A percentile compares a stretch with the other conserved stretches of the same genome.
Evolutionary conservation across 805 yeast species (phyloP).

Genomic region (Candida krabiensis): DNA sequence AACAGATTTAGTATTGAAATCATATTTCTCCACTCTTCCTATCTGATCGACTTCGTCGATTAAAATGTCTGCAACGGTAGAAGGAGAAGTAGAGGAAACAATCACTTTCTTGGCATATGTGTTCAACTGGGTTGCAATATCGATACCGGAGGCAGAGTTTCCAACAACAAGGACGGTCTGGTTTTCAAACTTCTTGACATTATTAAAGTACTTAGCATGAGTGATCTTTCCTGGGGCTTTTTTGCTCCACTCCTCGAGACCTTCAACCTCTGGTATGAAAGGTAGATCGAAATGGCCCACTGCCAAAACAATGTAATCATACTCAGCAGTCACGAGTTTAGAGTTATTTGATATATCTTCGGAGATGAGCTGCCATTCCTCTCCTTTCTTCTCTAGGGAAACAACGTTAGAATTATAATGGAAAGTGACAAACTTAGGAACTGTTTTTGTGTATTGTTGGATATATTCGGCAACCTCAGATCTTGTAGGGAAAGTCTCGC

Average conservation of each 20-base stretch:
- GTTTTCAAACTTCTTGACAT: slow-evolving; percentile 32
- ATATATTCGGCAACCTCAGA: slow-evolving; percentile 63
- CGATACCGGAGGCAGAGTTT: slow-evolving; percentile 73
- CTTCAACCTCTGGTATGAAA: slow-evolving; percentile 43
- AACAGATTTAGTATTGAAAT: slow-evolving; percentile 34
- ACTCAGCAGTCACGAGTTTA: slow-evolving; percentile 6
- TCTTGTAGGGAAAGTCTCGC: slow-evolving; percentile 59
- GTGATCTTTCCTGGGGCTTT: slow-evolving; percentile 33
- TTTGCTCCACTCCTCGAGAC: slow-evolving; percentile 36
- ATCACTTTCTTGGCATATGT: slow-evolving; percentile 30
- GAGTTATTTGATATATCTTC: slow-evolving; percentile 2
- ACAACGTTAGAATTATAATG: slow-evolving; percentile 45
- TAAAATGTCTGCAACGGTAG: slow-evolving; percentile 29
- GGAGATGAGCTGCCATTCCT: slow-evolving; percentile 28
- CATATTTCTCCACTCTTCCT: slow-evolving; percentile 26
- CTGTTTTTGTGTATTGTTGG: slow-evolving; percentile 48
- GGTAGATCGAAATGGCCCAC: slow-evolving; percentile 52
- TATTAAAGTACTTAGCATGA: slow-evolving; percentile 46
- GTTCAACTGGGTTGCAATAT: slow-evolving; percentile 38
- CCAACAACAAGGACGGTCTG: slow-evolving; percentile 37
- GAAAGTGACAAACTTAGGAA: slow-evolving; percentile 38
- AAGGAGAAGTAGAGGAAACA: slow-evolving; percentile 31
- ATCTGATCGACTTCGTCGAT: slow-evolving; percentile 26
- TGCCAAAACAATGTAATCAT: slow-evolving; percentile 42
- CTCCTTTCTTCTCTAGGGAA: slow-evolving; percentile 34